A percentile compares a stretch with the other conserved stretches of the same genome.
These are phyloP conservation scores for Litsea cubeba DNA, from an alignment of 164 flowering plant species.

Conservation along the genomic window DNA sequence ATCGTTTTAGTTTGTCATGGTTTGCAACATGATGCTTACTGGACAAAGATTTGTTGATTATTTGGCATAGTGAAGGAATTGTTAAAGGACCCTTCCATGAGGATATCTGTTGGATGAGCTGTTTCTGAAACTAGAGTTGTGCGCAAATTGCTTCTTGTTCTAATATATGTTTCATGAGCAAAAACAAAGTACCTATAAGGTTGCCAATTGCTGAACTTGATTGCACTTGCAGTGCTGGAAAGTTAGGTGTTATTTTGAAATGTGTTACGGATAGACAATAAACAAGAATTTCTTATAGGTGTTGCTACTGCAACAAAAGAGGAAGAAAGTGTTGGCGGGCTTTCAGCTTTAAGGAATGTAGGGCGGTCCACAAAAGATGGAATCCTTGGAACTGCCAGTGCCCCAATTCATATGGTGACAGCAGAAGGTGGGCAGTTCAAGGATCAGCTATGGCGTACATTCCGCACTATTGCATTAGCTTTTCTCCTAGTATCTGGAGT, in stretches of 20 bases:
- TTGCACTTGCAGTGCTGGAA: not conserved
- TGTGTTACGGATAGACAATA: conserved; percentile 2
- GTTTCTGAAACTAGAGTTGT: not conserved
- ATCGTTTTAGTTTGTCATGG: no score
- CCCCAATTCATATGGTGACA: conserved; percentile 90
- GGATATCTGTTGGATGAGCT: not conserved
- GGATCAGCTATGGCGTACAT: conserved; percentile 85
- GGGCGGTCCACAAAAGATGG: conserved; percentile 71
- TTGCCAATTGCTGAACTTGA: not conserved
- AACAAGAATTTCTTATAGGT: conserved; percentile 19
- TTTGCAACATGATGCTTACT: no score
- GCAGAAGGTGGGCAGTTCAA: conserved; percentile 72
- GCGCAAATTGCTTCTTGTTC: not conserved
- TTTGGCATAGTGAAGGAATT: not conserved
- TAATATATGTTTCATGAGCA: not conserved
- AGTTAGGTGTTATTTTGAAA: conserved; percentile 5
- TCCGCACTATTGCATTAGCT: conserved; percentile 69
- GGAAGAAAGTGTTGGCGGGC: conserved; percentile 52
- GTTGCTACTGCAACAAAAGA: conserved; percentile 30
- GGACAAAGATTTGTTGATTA: no score
- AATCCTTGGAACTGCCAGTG: conserved; percentile 70
- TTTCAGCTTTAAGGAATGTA: conserved; percentile 60
- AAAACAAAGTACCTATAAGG: not conserved
- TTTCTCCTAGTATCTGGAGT: conserved; percentile 79
- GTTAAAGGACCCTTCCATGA: not conserved